Base-by-base conservation (phyloP, 768 basidiomycete genomes). In the Mrakia hoshinonis region DNA sequence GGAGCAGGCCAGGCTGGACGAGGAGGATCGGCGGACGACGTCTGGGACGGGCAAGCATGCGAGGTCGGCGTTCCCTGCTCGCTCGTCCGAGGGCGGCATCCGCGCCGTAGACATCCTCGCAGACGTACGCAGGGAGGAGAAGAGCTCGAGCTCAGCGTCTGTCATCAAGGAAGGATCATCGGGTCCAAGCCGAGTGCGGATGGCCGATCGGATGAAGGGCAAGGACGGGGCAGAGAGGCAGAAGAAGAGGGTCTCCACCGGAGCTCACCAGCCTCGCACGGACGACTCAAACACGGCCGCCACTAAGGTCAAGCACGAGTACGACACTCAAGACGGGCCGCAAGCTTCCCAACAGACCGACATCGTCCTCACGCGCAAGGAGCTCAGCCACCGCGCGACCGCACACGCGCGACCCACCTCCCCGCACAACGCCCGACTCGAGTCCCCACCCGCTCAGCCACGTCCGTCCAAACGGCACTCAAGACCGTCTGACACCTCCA, bases 201-300 rank as follows among this genome's bases (percentile, higher is more conserved):
- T 66, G 65, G 65, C 51, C 46, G 65, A 66, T 48, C 26, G 65
- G 47, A 66, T 66, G 65, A 66, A 46, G 43, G 51, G 65, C 31
- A 66, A 66, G 65, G 65, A 66, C 36, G 65, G 65, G 15, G 31
- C 58, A 18, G 22, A 31, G 20, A 61, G 36, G 58, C 7, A 61
- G 31, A 20, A 61, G 22, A 24, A 47, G 26, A 62, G 20, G 18
- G 13, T n/a, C 43, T 34, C 12, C n/a, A n/a, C n/a, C n/a, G n/a
- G n/a, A 60, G 22, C 58, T 60, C 58, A 31, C 18, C 29, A 22
- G 58, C 31, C 54, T 43, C n/a, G 31, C 10, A 22, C 31, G 29
- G 26, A 43, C n/a, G 48, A 36, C 43, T 18, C 38, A 29, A 49
- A 29, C 20, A 29, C 39, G 26, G 31, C n/a, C 47, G 29, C 65